Evolutionary conservation across 2,329 filamentous ascomycete species (phyloP).

Genomic region (Verticillium nonalfalfae): DNA sequence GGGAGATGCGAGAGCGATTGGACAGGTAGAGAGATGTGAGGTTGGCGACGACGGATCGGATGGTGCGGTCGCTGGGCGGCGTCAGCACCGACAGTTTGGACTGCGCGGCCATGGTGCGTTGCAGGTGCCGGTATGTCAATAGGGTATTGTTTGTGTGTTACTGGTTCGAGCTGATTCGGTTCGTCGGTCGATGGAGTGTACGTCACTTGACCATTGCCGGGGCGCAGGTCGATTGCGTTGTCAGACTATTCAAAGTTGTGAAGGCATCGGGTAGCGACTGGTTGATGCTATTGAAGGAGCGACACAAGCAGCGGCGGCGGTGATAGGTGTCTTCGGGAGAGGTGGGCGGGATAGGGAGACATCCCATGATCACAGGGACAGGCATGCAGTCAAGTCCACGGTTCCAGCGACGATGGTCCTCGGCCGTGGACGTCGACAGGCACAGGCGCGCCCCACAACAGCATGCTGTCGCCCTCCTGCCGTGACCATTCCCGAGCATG

Average conservation of each 20-base stretch:
- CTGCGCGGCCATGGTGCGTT: conserved; percentile 60
- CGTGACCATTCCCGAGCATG: conserved; percentile 1
- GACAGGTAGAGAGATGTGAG: conserved; percentile 68
- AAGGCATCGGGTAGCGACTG: neutral
- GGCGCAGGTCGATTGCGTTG: neutral
- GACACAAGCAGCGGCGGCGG: neutral
- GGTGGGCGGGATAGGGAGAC: neutral
- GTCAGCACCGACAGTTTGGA: conserved; percentile 60
- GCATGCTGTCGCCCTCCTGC: neutral
- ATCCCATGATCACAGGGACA: neutral
- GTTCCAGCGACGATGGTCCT: neutral
- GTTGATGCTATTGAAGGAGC: neutral
- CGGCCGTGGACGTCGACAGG: neutral
- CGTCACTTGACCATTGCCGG: conserved; percentile 2
- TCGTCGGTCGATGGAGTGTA: neutral
- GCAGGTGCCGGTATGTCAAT: conserved; percentile 1
- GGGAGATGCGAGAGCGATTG: conserved; percentile 76
- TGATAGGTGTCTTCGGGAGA: neutral
- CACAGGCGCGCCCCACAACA: neutral
- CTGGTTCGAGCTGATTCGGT: neutral
- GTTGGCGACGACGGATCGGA: conserved; percentile 59
- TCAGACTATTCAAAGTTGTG: neutral
- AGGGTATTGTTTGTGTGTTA: neutral
- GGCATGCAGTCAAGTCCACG: neutral
- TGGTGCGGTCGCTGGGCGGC: conserved; percentile 48